Conservation (phyloP, 768 basidiomycete genomes). For the Hysterangium stoloniferum region DNA sequence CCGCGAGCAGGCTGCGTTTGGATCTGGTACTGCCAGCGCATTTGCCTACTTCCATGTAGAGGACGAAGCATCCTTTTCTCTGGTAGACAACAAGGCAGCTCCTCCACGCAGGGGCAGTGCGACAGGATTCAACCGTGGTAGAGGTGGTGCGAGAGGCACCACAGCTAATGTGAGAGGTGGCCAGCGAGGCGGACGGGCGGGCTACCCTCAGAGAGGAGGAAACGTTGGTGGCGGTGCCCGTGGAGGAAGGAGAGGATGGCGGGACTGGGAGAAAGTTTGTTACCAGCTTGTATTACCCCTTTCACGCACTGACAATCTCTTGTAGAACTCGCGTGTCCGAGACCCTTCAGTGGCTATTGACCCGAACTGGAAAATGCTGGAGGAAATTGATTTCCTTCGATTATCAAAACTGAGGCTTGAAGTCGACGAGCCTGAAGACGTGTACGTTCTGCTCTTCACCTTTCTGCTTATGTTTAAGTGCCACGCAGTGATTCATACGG, state of each 20-base stretch:
- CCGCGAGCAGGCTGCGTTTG: conserved; percentile 80
- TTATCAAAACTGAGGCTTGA: conserved; percentile 88
- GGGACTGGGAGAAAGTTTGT: conserved; percentile 89
- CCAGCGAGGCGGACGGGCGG: conserved; percentile 24
- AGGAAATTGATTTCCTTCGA: conserved; percentile 95
- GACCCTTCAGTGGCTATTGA: conserved; percentile 93
- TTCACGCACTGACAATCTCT: conserved; percentile 12
- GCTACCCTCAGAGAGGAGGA: conserved; percentile 21
- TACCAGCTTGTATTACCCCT: conserved; percentile 1
- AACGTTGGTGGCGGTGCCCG: conserved; percentile 35
- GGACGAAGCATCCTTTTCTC: conserved; percentile 93
- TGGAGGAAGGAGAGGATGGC: conserved; percentile 71
- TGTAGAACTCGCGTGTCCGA: conserved; percentile 69
- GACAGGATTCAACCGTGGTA: conserved; percentile 40
- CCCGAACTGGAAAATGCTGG: conserved; percentile 88
- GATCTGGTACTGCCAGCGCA: conserved; percentile 82
- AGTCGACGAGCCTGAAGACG: conserved; percentile 83
- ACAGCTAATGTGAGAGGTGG: conserved; percentile 21
- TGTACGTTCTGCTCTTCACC: conserved; percentile 46
- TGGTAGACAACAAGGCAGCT: conserved; percentile 83
- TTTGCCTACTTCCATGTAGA: conserved; percentile 98
- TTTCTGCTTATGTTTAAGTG: background rate
- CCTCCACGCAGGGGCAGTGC: conserved; percentile 63
- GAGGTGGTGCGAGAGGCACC: conserved; percentile 38
- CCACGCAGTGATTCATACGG: conserved; percentile 71